phyloP scores from a whole-genome alignment of 2,329 filamentous ascomycete genomes.

The Tricladium varicosporioides region DNA sequence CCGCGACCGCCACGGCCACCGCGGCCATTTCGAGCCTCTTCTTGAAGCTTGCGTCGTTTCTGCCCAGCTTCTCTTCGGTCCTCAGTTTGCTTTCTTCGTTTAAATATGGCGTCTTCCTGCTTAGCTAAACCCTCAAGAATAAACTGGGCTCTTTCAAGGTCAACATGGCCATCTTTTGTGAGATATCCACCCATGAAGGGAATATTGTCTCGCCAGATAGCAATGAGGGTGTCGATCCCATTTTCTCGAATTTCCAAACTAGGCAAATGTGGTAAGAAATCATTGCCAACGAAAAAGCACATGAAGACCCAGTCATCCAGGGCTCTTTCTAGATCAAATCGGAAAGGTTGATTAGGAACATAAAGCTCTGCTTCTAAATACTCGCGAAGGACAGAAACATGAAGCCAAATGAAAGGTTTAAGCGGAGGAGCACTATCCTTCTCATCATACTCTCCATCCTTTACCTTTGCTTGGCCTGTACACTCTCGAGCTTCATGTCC shows the following conservation, averaged over 20 bases:
- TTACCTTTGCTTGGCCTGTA: conserved; percentile 73
- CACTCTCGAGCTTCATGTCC: conserved; percentile 89
- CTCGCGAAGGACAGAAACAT: conserved; percentile 87
- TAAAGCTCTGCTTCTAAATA: conserved; percentile 89
- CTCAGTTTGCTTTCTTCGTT: conserved; percentile 79
- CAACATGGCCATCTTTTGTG: conserved; percentile 90
- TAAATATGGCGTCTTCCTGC: conserved; percentile 93
- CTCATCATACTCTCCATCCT: conserved; percentile 76
- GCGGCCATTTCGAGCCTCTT: conserved; percentile 38
- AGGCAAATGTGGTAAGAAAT: conserved; percentile 96
- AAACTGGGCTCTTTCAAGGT: conserved; percentile 80
- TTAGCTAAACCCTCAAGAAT: conserved; percentile 87
- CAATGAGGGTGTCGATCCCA: conserved; percentile 91
- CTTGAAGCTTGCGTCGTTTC: conserved; percentile 74
- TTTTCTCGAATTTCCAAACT: conserved; percentile 96
- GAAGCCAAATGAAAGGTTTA: conserved; percentile 98
- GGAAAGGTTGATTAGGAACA: conserved; percentile 78
- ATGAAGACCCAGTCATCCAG: conserved; percentile 99
- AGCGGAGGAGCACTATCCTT: conserved; percentile 68
- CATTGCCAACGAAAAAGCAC: conserved; percentile 98
- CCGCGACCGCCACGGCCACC: conserved; percentile 35
- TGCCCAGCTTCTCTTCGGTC: conserved; percentile 77
- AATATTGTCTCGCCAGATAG: conserved; percentile 95
- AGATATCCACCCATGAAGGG: conserved; percentile 92
- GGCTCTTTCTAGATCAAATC: conserved; percentile 89